Evolutionary conservation across 2,329 filamentous ascomycete genomes (phyloP), one percentile per base, ranked within the genome.

Genomic region (Aspergillus ochraceoroseus): DNA sequence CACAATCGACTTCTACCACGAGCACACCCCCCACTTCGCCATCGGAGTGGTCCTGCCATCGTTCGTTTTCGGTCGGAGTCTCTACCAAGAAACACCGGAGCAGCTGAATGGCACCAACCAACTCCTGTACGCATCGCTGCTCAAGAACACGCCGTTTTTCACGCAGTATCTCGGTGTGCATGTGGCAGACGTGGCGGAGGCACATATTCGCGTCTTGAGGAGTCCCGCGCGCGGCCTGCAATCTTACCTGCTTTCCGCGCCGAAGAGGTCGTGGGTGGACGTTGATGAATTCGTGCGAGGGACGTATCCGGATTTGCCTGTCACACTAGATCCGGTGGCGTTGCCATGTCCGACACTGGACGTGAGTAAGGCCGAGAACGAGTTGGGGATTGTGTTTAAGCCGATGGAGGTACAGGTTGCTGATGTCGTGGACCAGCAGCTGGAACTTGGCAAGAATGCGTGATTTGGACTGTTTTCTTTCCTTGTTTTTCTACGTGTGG

Each of bases 271-370:
- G 11, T 54, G 49, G 53, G 35, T 32, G 7, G 46, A 50, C 18
- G 44, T 49, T 4, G 38, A 22, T 2, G 9, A 12, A 1, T 46
- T 45, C 19, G 27, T 51, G 1, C 38, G 31, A n/a, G 14, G 20
- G 12, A 31, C 44, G 30, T 55, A 43, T 40, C 47, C 51, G 1
- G 14, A 7, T 3, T 18, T 46, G 13, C 32, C 4, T 8, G 31
- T 34, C 14, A 41, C 40, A 12, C 25, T 48, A 27, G 19, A 46
- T 28, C 23, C 20, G n/a, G 33, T 26, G 7, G 28, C 41, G 1
- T 64, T 75, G 54, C 82, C 83, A 0, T 85, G 90, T 57, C 63
- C 92, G 3, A 72, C 80, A 27, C 76, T 94, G 35, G 74, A 94
- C 7, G 78, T 94, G 66, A 87, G 87, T 2, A 92, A 87, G 0